These are phyloP conservation scores for Zymoseptoria pseudotritici DNA, from an alignment of 2,329 filamentous ascomycete genomes.

Conservation along the genomic window DNA sequence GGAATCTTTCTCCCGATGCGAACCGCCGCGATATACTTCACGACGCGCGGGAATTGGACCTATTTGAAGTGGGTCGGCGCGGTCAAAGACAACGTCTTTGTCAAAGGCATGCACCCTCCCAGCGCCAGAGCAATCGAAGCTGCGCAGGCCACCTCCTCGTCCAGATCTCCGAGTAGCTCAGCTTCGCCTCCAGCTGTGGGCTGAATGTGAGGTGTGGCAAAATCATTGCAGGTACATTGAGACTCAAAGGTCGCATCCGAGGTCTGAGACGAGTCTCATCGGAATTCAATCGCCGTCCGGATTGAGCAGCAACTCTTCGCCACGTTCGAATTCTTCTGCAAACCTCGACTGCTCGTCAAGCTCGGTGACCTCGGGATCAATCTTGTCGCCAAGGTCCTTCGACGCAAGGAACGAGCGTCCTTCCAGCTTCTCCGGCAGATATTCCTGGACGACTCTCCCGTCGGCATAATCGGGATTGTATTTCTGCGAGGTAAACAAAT, in stretches of 20 bases:
- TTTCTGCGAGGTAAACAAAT: slow-evolving; percentile 42
- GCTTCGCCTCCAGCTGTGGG: neutral
- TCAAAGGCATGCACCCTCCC: slow-evolving; percentile 22
- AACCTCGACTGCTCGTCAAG: slow-evolving; percentile 16
- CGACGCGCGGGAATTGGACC: slow-evolving; percentile 20
- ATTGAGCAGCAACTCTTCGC: slow-evolving; percentile 19
- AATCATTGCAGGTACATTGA: neutral
- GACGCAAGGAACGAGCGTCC: slow-evolving; percentile 73
- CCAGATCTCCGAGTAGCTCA: neutral
- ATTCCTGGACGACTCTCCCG: slow-evolving; percentile 77
- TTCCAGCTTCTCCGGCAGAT: slow-evolving; percentile 69
- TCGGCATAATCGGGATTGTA: slow-evolving; percentile 88
- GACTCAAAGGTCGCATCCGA: neutral
- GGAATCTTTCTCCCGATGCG: slow-evolving; percentile 27
- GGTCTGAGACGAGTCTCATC: neutral
- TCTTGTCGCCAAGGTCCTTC: slow-evolving; percentile 65
- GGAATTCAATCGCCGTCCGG: slow-evolving; percentile 27
- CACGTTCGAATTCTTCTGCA: slow-evolving; percentile 14
- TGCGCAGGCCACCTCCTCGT: neutral
- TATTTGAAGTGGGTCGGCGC: slow-evolving; percentile 20
- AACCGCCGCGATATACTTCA: slow-evolving; percentile 24
- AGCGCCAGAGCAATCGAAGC: slow-evolving; percentile 4
- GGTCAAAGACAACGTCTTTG: slow-evolving; percentile 19
- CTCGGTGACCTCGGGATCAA: slow-evolving; percentile 51
- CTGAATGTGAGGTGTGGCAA: neutral